phyloP scores from a whole-genome alignment of 495 filamentous ascomycete genomes.

The Cercophora sp. region DNA sequence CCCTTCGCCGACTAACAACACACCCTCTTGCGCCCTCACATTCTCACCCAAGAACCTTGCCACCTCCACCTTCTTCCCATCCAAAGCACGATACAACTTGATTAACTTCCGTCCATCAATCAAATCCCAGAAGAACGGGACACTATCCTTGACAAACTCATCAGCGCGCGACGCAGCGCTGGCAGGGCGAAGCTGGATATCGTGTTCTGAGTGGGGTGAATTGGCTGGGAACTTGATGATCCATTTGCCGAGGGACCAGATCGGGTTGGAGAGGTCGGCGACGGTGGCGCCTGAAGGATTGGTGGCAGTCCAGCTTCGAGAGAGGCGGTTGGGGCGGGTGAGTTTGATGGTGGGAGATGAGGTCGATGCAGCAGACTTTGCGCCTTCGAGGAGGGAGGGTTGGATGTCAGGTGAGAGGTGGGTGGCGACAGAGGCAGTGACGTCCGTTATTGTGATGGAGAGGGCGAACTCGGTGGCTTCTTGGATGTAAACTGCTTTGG shows the following conservation, averaged over 20 bases:
- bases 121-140: conserved; percentile 17
- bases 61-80: conserved; percentile 6
- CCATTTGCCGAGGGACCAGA: conserved; percentile 11
- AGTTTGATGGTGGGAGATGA: background rate
- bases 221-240: conserved; percentile 10
- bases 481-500: conserved; percentile 1
- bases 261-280: conserved; percentile 3
- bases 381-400: background rate
- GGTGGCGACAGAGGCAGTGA: background rate
- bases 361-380: background rate
- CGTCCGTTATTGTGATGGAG: conserved; percentile 2
- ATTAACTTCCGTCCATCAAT: conserved; percentile 2
- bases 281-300: background rate
- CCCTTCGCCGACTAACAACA: conserved; percentile 5
- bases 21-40: conserved; percentile 3
- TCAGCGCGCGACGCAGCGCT: background rate
- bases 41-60: conserved; percentile 5
- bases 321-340: conserved; percentile 3
- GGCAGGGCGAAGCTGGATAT: conserved; percentile 7
- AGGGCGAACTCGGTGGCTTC: background rate
- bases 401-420: no score
- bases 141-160: conserved; percentile 14
- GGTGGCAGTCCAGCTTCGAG: background rate
- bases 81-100: conserved; percentile 8
- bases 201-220: conserved; percentile 13